Evolutionary conservation across 1,284 basidiomycete genomes (phyloP).

Genomic region (Pholiota adiposa): DNA sequence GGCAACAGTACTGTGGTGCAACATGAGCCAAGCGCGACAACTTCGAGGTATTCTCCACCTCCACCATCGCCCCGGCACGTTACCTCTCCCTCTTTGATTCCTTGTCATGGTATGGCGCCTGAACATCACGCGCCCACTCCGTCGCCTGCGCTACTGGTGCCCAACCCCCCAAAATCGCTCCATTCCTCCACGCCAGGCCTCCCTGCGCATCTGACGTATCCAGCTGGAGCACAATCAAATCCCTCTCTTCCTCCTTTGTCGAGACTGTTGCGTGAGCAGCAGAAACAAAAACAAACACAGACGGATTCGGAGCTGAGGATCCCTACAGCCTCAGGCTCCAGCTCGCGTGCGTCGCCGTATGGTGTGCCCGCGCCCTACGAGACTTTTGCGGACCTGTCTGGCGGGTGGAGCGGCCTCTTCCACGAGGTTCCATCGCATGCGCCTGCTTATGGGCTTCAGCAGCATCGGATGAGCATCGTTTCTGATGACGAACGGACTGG

Average conservation of each 20-base stretch:
- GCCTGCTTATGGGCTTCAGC: background rate
- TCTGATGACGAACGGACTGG: background rate
- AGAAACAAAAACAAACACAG: background rate
- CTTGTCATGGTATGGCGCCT: background rate
- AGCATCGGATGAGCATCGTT: background rate
- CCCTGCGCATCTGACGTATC: background rate
- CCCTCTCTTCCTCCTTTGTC: background rate
- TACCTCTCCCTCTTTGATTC: background rate
- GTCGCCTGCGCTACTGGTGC: background rate
- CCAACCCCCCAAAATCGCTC: background rate
- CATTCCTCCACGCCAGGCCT: background rate
- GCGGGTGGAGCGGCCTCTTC: conserved; percentile 42
- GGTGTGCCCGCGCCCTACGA: background rate
- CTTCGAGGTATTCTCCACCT: background rate
- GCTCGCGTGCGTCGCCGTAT: background rate
- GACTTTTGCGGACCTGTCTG: conserved; percentile 31
- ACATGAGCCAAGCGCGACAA: background rate
- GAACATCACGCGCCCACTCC: background rate
- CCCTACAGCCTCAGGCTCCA: background rate
- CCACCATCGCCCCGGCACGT: background rate
- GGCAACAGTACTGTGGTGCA: conserved; percentile 31
- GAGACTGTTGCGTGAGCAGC: background rate
- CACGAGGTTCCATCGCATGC: conserved; percentile 36
- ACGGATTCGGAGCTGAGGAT: background rate
- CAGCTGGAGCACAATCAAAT: background rate